A percentile compares a stretch with the other conserved stretches of the same genome.
Conservation (phyloP, 2,329 filamentous ascomycete genomes). For the Cladosporium velox region DNA sequence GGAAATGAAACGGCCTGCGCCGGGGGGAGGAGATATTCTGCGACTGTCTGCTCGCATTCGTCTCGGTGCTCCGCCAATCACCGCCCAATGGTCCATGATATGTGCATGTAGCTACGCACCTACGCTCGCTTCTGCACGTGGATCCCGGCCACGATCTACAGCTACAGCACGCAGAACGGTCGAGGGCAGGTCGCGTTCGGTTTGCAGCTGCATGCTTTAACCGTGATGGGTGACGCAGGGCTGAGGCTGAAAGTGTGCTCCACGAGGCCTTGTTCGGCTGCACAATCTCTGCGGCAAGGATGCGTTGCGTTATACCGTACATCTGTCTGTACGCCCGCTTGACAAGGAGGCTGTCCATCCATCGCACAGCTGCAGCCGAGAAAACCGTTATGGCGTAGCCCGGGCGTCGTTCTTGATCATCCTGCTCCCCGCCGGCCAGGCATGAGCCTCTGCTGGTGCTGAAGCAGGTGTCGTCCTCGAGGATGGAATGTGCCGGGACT, state of each 20-base stretch:
- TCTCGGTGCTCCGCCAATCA: slow-evolving; percentile 2
- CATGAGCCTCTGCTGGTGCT: neutral
- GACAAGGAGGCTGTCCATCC: neutral
- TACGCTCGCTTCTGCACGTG: slow-evolving; percentile 19
- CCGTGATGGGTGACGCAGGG: slow-evolving; percentile 13
- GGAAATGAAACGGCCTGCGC: slow-evolving; percentile 1
- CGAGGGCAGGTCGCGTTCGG: slow-evolving; percentile 18
- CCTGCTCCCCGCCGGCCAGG: slow-evolving; percentile 6
- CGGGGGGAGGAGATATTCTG: neutral
- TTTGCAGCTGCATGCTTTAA: slow-evolving; percentile 5
- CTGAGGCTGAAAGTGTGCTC: slow-evolving; percentile 21
- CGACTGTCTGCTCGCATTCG: neutral
- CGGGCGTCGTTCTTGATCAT: slow-evolving; percentile 19
- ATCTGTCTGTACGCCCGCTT: neutral
- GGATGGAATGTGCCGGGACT: slow-evolving; percentile 17
- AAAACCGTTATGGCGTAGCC: slow-evolving; percentile 14
- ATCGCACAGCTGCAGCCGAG: slow-evolving; percentile 12
- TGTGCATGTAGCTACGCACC: neutral
- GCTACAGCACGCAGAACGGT: neutral
- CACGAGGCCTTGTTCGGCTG: slow-evolving; percentile 5
- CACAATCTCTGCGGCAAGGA: neutral
- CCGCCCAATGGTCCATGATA: neutral
- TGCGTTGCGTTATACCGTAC: neutral
- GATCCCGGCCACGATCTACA: slow-evolving; percentile 11
- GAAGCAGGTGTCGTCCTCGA: neutral